Percentiles rank a stretch among this genome's conserved stretches.
Evolutionary conservation across 768 basidiomycete genomes (phyloP).

Genomic region (Mycena haematopus): DNA sequence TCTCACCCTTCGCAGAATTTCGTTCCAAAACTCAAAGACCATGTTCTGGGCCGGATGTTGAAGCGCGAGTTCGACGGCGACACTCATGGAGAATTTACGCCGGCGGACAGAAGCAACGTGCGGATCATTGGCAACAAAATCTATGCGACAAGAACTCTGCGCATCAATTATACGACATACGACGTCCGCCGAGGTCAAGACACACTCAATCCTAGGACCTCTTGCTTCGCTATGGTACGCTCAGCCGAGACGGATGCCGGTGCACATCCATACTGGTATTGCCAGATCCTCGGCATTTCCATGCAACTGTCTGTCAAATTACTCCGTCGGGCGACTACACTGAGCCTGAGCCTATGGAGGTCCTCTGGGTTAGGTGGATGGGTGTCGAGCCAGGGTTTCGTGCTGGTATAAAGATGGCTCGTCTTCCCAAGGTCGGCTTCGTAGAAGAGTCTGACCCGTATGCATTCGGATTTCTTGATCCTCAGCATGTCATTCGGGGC

Average conservation of each 20-base stretch:
- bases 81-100: constrained; percentile 34
- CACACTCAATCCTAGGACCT: constrained; percentile 34
- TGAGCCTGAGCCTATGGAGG: constrained; percentile 29
- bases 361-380: constrained; percentile 41
- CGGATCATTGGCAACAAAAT: constrained; percentile 33
- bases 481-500: constrained; percentile 38
- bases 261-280: constrained; percentile 35
- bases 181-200: constrained; percentile 42
- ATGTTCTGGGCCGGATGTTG: constrained; percentile 40
- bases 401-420: constrained; percentile 27
- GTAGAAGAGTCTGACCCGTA: constrained; percentile 27
- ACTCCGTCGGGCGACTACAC: background rate
- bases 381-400: constrained; percentile 21
- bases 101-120: constrained; percentile 31
- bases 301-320: constrained; percentile 25
- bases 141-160: constrained; percentile 36
- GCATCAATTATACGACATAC: constrained; percentile 46
- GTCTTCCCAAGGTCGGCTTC: constrained; percentile 40
- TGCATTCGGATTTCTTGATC: constrained; percentile 49
- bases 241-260: constrained; percentile 24
- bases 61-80: constrained; percentile 37
- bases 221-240: constrained; percentile 35
- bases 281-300: constrained; percentile 34
- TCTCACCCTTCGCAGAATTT: constrained; percentile 31
- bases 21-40: constrained; percentile 41